phyloP scores from a whole-genome alignment of 2,329 filamentous ascomycete species.

The Aurifilum marmelostoma region DNA sequence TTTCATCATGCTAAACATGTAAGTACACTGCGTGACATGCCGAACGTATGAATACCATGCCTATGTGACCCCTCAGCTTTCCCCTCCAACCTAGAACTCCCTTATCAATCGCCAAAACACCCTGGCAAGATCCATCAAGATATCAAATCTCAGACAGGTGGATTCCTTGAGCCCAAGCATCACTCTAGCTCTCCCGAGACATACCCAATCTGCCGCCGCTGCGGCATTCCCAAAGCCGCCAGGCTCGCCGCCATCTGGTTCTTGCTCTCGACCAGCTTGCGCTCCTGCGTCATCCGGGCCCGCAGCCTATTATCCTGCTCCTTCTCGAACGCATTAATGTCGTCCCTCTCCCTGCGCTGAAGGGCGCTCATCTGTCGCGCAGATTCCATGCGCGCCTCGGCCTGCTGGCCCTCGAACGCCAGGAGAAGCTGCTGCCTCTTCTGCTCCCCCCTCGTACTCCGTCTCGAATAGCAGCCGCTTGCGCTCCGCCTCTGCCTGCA shows the following conservation, averaged over 20 bases:
- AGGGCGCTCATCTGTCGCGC: constrained; percentile 55
- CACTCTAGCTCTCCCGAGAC: constrained; percentile 56
- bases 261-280: constrained; percentile 53
- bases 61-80: neutral
- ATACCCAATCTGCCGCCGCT: constrained; percentile 58
- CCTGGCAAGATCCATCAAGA: constrained; percentile 12
- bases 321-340: constrained; percentile 52
- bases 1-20: neutral
- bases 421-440: constrained; percentile 48
- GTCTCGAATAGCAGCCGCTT: constrained; percentile 50
- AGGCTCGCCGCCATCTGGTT: constrained; percentile 43
- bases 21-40: neutral
- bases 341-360: constrained; percentile 53
- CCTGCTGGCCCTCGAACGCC: constrained; percentile 53
- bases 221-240: constrained; percentile 38
- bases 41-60: neutral
- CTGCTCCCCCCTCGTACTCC: constrained; percentile 51
- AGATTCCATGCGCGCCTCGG: constrained; percentile 50
- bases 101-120: neutral
- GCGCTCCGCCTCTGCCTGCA: constrained; percentile 49
- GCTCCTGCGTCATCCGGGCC: constrained; percentile 53
- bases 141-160: neutral
- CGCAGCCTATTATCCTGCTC: constrained; percentile 50
- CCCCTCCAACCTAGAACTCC: neutral
- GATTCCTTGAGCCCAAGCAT: constrained; percentile 12